These are phyloP conservation scores for Alternaria brassicicola DNA, from an alignment of 2,329 filamentous ascomycete genomes.

Conservation along the genomic window DNA sequence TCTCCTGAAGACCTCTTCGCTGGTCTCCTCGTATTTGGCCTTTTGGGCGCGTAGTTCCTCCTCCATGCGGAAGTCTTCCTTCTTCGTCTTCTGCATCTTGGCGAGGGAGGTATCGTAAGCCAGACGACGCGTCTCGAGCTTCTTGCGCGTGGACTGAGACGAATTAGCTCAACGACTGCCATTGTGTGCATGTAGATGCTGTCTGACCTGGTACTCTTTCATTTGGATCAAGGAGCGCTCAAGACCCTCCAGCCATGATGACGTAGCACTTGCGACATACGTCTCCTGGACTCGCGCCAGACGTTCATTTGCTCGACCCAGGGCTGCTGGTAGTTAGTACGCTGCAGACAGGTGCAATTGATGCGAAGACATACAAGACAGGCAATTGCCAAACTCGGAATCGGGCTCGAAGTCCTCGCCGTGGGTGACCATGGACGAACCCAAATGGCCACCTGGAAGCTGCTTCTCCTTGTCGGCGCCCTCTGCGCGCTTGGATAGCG, in stretches of 20 bases:
- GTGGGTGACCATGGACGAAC: slow-evolving; percentile 83
- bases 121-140: slow-evolving; percentile 86
- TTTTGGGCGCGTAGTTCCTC: slow-evolving; percentile 91
- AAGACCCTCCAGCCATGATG: slow-evolving; percentile 87
- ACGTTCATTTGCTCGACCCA: slow-evolving; percentile 87
- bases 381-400: slow-evolving; percentile 87
- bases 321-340: slow-evolving; percentile 55
- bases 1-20: slow-evolving; percentile 85
- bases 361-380: slow-evolving; percentile 65
- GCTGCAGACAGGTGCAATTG: not conserved
- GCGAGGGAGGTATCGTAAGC: slow-evolving; percentile 88
- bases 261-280: slow-evolving; percentile 77
- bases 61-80: slow-evolving; percentile 90
- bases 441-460: slow-evolving; percentile 78
- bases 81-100: slow-evolving; percentile 93
- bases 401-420: slow-evolving; percentile 91
- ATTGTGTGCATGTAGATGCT: not conserved
- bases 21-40: slow-evolving; percentile 94
- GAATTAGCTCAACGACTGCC: slow-evolving; percentile 17
- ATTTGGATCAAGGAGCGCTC: slow-evolving; percentile 90
- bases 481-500: slow-evolving; percentile 81
- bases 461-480: slow-evolving; percentile 88
- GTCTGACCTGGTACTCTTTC: slow-evolving; percentile 91
- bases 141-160: slow-evolving; percentile 77
- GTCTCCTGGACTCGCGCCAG: slow-evolving; percentile 84